Evolutionary conservation across 768 basidiomycete genomes (phyloP).

Genomic region (Lentinula raphanica): DNA sequence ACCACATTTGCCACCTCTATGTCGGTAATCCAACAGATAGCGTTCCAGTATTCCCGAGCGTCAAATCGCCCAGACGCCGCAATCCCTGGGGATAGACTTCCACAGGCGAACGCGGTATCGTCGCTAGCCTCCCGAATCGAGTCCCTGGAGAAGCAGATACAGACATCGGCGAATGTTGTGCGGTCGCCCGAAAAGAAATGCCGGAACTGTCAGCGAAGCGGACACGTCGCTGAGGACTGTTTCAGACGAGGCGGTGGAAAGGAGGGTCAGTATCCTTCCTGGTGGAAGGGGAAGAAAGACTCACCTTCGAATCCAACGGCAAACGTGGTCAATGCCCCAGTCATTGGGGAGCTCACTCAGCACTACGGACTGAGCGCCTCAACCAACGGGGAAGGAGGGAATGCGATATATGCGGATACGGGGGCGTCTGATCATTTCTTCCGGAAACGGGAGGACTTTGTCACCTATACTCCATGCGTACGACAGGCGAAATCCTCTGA

Average conservation of each 20-base stretch:
- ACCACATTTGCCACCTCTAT: too few relatives aligned
- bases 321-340: too few relatives aligned
- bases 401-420: constrained; percentile 11
- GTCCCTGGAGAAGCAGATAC: not conserved
- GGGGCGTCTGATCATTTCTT: constrained; percentile 23
- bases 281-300: constrained; percentile 11
- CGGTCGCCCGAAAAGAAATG: not conserved
- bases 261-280: not conserved
- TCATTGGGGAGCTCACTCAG: not conserved
- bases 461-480: constrained; percentile 4
- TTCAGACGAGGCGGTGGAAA: too few relatives aligned
- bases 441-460: constrained; percentile 13
- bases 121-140: too few relatives aligned
- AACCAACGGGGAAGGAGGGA: not conserved
- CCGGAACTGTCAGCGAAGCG: too few relatives aligned
- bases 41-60: not conserved
- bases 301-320: not conserved
- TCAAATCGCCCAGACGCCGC: too few relatives aligned
- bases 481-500: not conserved
- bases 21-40: too few relatives aligned
- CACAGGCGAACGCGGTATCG: too few relatives aligned
- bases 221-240: too few relatives aligned
- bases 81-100: too few relatives aligned
- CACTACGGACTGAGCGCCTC: not conserved
- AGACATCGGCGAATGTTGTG: not conserved